A percentile compares a stretch with the other conserved stretches of the same genome.
These are phyloP conservation scores for Serendipita sp. DNA, from an alignment of 768 basidiomycete species.

Conservation along the genomic window DNA sequence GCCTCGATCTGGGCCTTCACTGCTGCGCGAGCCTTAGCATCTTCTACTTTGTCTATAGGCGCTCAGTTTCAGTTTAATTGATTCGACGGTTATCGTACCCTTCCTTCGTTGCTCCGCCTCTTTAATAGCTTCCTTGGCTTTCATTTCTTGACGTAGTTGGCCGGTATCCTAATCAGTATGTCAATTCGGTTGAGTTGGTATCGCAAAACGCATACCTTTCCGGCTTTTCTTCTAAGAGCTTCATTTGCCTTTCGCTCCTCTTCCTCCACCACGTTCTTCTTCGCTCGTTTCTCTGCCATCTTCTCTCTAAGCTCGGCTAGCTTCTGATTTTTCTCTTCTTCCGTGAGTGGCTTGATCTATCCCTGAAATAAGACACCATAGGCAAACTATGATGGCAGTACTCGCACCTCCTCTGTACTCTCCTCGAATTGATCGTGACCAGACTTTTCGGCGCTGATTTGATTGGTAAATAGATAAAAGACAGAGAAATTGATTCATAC, in stretches of 20 bases:
- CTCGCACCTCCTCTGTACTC: conserved; percentile 72
- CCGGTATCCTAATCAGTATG: conserved; percentile 39
- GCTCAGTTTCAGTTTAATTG: no score
- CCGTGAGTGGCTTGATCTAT: conserved; percentile 84
- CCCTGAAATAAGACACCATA: not conserved
- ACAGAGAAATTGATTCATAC: not conserved
- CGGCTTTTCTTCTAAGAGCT: conserved; percentile 67
- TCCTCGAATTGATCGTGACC: conserved; percentile 96
- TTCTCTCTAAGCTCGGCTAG: conserved; percentile 64
- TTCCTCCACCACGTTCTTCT: conserved; percentile 55
- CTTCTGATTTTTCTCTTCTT: conserved; percentile 78
- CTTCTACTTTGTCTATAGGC: conserved; percentile 69
- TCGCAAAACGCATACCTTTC: conserved; percentile 35
- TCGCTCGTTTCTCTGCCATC: conserved; percentile 65
- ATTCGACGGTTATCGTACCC: conserved; percentile 31
- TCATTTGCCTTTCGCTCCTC: conserved; percentile 64
- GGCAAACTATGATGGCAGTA: not conserved
- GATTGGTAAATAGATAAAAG: not conserved
- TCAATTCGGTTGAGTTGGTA: not conserved
- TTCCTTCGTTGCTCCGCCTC: conserved; percentile 68
- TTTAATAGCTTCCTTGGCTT: conserved; percentile 64
- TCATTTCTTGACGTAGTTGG: conserved; percentile 58
- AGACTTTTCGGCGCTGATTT: conserved; percentile 59
- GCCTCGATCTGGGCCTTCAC: conserved; percentile 90
- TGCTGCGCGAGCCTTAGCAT: conserved; percentile 69